Conservation (phyloP, 441 rosid species). For the Euphorbia celastroides region DNA sequence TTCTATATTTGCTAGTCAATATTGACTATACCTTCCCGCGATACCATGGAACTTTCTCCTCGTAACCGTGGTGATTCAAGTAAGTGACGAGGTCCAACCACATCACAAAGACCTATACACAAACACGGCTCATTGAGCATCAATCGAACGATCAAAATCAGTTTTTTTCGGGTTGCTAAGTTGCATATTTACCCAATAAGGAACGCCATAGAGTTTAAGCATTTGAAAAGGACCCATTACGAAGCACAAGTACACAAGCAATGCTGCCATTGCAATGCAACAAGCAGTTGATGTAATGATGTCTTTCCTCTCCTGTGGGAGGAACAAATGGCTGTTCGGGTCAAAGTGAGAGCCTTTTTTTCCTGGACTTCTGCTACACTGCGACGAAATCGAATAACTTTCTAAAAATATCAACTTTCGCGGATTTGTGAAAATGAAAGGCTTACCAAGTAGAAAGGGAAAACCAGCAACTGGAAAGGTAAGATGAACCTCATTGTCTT, state of each 20-base stretch:
- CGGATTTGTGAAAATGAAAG: neutral
- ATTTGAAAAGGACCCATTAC: slow-evolving; percentile 52
- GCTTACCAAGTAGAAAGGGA: slow-evolving; percentile 50
- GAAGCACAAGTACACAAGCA: slow-evolving; percentile 45
- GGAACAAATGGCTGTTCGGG: slow-evolving; percentile 64
- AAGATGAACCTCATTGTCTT: slow-evolving; percentile 38
- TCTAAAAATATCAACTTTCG: neutral
- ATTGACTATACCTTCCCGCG: slow-evolving; percentile 62
- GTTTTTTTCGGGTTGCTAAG: neutral
- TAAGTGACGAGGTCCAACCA: slow-evolving; percentile 94
- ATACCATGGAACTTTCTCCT: slow-evolving; percentile 90
- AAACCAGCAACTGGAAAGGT: slow-evolving; percentile 57
- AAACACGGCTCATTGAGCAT: slow-evolving; percentile 6
- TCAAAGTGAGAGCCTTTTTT: slow-evolving; percentile 86
- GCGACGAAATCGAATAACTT: neutral
- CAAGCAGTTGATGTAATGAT: slow-evolving; percentile 66
- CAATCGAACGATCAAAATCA: neutral
- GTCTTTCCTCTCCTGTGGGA: slow-evolving; percentile 55
- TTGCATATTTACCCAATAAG: slow-evolving; percentile 53
- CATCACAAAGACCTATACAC: slow-evolving; percentile 30
- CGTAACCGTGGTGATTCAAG: slow-evolving; percentile 90
- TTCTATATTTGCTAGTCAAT: neutral
- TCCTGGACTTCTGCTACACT: slow-evolving; percentile 95
- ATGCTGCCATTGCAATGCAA: slow-evolving; percentile 60
- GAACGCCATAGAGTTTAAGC: slow-evolving; percentile 76